Evolutionary conservation across 768 basidiomycete genomes (phyloP).

Genomic region (Leucocoprinus leucothites): DNA sequence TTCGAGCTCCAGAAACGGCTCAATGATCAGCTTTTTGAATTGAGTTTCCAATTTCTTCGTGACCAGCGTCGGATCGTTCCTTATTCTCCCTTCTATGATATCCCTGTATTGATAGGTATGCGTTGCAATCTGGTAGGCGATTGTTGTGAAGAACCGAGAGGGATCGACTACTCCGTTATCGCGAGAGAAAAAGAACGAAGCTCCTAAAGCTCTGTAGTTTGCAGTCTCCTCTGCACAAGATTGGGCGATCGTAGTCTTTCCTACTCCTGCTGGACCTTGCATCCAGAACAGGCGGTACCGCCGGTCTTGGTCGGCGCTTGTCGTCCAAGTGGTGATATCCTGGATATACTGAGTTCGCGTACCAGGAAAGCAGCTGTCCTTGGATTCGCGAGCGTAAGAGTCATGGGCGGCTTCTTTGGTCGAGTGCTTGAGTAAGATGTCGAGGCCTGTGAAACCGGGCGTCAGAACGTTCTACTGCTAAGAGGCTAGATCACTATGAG

Average conservation of each 20-base stretch:
- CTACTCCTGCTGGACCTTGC: not conserved
- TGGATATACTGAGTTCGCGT: not conserved
- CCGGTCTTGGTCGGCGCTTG: not conserved
- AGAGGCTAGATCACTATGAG: too few relatives aligned
- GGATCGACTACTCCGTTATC: not conserved
- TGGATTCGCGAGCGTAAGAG: too few relatives aligned
- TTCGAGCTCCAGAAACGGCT: not conserved
- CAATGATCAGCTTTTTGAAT: constrained; percentile 5
- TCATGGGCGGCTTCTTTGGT: too few relatives aligned
- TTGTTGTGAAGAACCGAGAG: not conserved
- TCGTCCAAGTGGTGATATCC: not conserved
- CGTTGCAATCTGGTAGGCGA: constrained; percentile 1
- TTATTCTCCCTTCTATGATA: not conserved
- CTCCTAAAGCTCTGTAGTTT: not conserved
- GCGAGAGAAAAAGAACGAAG: not conserved
- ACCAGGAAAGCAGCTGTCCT: not conserved
- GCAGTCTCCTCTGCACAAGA: not conserved
- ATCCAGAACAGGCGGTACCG: not conserved
- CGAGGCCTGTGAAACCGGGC: too few relatives aligned
- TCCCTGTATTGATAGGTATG: not conserved
- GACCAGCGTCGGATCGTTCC: not conserved
- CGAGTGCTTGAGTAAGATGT: too few relatives aligned
- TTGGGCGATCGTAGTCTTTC: not conserved
- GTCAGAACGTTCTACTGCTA: too few relatives aligned
- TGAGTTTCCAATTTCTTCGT: not conserved